These are phyloP conservation scores for barley (Hordeum vulgare) DNA, from an alignment of 176 grass and related monocot species.

Conservation along the genomic window DNA sequence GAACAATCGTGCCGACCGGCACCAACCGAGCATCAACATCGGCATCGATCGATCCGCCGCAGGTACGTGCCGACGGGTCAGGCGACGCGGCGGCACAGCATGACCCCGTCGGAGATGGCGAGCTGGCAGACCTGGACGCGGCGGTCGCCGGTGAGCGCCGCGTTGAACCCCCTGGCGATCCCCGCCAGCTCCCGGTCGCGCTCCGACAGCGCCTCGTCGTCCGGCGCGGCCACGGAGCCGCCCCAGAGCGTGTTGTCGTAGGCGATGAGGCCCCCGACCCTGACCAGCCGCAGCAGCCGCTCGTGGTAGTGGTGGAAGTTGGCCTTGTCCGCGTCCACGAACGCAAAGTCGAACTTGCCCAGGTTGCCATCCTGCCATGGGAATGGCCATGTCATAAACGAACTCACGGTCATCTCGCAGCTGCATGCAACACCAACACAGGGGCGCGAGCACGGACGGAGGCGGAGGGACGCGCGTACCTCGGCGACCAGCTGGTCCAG, in stretches of 20 bases:
- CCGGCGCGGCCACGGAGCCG: constrained; percentile 28
- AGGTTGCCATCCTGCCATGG: constrained; percentile 31
- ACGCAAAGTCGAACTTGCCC: constrained; percentile 54
- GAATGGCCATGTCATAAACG: not conserved
- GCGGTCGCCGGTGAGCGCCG: constrained; percentile 28
- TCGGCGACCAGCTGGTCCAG: constrained; percentile 38
- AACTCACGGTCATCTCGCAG: not conserved
- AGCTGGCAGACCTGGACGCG: constrained; percentile 57
- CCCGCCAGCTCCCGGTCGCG: not conserved
- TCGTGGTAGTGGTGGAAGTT: constrained; percentile 63
- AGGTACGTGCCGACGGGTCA: constrained; percentile 5
- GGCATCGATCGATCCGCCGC: not conserved
- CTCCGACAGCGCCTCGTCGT: constrained; percentile 14
- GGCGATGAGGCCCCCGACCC: constrained; percentile 50
- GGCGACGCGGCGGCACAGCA: constrained; percentile 46
- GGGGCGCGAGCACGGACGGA: too few species aligned
- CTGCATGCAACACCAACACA: not conserved
- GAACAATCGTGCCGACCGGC: too few species aligned
- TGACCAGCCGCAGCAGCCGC: constrained; percentile 45
- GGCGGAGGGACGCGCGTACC: not conserved
- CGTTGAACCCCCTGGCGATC: constrained; percentile 34
- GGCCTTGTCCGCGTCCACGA: constrained; percentile 66
- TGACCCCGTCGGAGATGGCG: constrained; percentile 59
- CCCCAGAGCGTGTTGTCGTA: constrained; percentile 57
- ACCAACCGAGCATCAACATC: not conserved